Evolutionary conservation across 768 basidiomycete genomes (phyloP), one percentile per base, ranked within the genome.

Genomic region (Cyclocybe cylindracea): DNA sequence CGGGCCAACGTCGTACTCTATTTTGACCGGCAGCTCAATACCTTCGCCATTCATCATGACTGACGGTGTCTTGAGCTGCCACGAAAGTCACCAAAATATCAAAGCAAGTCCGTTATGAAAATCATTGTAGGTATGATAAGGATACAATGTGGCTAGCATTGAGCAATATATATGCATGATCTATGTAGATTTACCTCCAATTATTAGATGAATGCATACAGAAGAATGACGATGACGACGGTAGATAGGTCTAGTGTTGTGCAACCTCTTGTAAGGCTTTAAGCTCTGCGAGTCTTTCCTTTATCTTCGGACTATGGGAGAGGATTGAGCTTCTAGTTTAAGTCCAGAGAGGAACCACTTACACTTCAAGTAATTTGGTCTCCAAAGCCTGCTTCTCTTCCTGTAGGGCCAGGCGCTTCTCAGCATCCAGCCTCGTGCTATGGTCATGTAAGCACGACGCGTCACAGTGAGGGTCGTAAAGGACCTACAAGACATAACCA

Each of bases 321-420:
- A 40, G 36, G 36, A 59, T 42, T 34, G 54, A 44, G 9, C 35
- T 48, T 11, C 39, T 16, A 29, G 41, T 34, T 36, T 33, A 39
- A 13, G 29, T 42, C 7, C 11, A 16, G 10, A 33, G 5, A 47
- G 34, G 14, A 8, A 18, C 14, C 11, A 79, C 90, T 78, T 66
- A 92, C 82, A 98, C 88, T 68, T 94, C 92, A 33, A 89, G 75
- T 53, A 98, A 69, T 68, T 90, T 95, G 31, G 85, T 77, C 65
- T 97, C 94, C 42, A 98, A 66, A 29, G 76, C 78, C 67, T 96
- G 91, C 70, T 95, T 97, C 79, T 99, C 96, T 66, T 95, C 92
- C 70, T 97, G 94, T 39, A 98, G 72, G 1, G 88, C 91, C 44
- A 97, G 75, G 8, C 96, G 83, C 68, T 86, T 89, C 70, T 95